Conservation (phyloP, 768 basidiomycete genomes). For the Astraeus odoratus region DNA sequence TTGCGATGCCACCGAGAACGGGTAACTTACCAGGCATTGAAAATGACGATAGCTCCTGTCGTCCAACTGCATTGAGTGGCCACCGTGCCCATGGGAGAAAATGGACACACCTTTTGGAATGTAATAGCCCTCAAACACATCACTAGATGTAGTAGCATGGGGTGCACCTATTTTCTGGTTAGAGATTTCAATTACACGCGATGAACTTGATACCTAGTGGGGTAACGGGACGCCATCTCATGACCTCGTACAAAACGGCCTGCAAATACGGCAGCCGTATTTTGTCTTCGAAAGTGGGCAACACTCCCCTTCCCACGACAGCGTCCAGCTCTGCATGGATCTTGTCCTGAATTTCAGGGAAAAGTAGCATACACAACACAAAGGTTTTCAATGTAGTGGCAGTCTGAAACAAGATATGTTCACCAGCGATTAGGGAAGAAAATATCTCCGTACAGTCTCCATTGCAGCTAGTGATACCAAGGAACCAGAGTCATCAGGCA, state of each 20-base stretch:
- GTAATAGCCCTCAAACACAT: constrained; percentile 13
- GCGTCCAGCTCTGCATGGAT: constrained; percentile 23
- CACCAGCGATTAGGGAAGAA: background rate
- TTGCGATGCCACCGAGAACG: background rate
- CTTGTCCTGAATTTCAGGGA: constrained; percentile 19
- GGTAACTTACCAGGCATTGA: background rate
- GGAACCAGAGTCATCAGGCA: background rate
- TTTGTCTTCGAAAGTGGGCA: constrained; percentile 22
- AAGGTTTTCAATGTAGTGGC: constrained; percentile 13
- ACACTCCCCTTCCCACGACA: constrained; percentile 14
- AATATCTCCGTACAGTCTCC: constrained; percentile 14
- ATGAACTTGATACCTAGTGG: constrained; percentile 7
- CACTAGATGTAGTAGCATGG: background rate
- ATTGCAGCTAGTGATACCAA: constrained; percentile 13
- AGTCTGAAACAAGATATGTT: constrained; percentile 8
- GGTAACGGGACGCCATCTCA: constrained; percentile 16
- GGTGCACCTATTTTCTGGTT: background rate
- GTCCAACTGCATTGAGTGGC: background rate
- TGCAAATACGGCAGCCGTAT: constrained; percentile 20
- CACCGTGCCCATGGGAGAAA: background rate
- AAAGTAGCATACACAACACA: constrained; percentile 20
- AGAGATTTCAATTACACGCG: background rate
- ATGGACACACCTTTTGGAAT: constrained; percentile 16
- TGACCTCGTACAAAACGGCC: constrained; percentile 18
- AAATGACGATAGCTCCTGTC: background rate